These are phyloP conservation scores for Ceratocystiopsis brevicomis DNA, from an alignment of 2,329 filamentous ascomycete species.

Conservation along the genomic window DNA sequence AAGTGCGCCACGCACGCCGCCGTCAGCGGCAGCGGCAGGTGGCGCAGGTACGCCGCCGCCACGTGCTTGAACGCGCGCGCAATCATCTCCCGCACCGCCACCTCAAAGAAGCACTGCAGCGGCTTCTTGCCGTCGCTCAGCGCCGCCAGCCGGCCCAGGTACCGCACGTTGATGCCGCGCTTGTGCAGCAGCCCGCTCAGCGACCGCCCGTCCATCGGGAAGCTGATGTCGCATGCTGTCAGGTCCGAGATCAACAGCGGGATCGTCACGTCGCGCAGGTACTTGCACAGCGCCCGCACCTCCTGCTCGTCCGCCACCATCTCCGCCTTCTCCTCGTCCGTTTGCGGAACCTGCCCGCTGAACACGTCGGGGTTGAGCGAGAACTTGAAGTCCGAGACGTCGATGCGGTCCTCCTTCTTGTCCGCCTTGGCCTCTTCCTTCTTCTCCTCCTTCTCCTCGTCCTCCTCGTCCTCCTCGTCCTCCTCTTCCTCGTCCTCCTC, in stretches of 20 bases:
- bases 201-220: conserved; percentile 96
- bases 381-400: conserved; percentile 74
- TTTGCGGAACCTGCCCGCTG: conserved; percentile 79
- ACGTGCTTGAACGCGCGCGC: conserved; percentile 92
- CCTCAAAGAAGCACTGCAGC: conserved; percentile 55
- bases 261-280: conserved; percentile 57
- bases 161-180: conserved; percentile 90
- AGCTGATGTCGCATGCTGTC: conserved; percentile 80
- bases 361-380: conserved; percentile 89
- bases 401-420: conserved; percentile 47
- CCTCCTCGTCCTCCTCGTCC: conserved; percentile 7
- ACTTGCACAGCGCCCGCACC: conserved; percentile 66
- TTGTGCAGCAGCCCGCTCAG: conserved; percentile 80
- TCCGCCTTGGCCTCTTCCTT: conserved; percentile 17
- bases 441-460: conserved; percentile 17
- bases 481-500: not conserved
- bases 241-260: conserved; percentile 76
- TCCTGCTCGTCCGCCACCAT: conserved; percentile 71
- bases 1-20: conserved; percentile 67
- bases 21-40: conserved; percentile 63
- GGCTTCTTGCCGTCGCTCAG: conserved; percentile 46
- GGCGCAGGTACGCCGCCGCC: conserved; percentile 57
- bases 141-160: conserved; percentile 68
- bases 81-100: conserved; percentile 83
- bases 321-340: conserved; percentile 72